Evolutionary conservation across 2,329 filamentous ascomycete genomes (phyloP).

Genomic region (Alternaria incomplexa): DNA sequence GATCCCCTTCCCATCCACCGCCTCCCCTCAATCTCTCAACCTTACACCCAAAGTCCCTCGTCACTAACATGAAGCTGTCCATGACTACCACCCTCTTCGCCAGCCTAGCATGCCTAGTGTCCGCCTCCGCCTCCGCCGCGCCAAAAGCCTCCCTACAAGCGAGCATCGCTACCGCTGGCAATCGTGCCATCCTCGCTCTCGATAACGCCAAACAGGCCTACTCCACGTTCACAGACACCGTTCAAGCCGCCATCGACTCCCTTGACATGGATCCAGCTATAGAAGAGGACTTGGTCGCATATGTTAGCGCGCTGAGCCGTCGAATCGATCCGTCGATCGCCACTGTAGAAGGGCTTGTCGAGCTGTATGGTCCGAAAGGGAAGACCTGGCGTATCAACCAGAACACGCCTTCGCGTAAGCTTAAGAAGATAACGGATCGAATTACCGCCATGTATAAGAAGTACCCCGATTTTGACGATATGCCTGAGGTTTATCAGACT

Average conservation of each 20-base stretch:
- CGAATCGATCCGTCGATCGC: no score
- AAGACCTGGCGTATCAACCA: neutral
- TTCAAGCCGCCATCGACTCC: neutral
- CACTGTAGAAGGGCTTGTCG: no score
- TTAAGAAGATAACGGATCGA: neutral
- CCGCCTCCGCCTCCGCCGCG: neutral
- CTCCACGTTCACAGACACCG: neutral
- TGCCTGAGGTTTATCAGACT: neutral
- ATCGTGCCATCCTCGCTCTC: neutral
- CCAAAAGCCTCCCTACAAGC: neutral
- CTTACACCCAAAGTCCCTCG: neutral
- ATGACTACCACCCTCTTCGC: neutral
- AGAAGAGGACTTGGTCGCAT: no score
- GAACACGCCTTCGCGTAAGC: neutral
- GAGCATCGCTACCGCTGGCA: neutral
- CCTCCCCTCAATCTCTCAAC: neutral
- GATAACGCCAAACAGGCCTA: neutral
- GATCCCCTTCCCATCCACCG: neutral
- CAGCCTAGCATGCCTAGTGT: neutral
- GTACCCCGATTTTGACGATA: neutral
- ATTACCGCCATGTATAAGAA: rapidly evolving
- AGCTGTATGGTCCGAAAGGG: no score
- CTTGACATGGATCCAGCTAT: neutral
- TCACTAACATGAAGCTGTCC: neutral
- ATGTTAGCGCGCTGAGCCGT: no score